Evolutionary conservation across 306 rosid species (phyloP).

Genomic region (Acacia melanoxylon): DNA sequence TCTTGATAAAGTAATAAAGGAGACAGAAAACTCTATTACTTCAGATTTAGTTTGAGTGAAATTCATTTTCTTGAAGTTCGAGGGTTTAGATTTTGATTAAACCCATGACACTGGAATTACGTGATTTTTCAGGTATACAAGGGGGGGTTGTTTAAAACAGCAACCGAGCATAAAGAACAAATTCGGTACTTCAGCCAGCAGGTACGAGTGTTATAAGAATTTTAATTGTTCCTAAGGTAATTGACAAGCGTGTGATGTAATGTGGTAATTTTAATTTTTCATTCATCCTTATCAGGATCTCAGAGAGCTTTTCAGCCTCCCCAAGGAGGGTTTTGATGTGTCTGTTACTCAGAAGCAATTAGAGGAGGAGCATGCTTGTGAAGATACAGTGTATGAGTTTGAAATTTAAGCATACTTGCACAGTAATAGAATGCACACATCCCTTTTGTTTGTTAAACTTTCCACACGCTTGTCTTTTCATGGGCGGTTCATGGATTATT

Average conservation of each 20-base stretch:
- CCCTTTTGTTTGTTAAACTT: neutral
- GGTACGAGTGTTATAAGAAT: slow-evolving; percentile 46
- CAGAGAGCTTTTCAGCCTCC: slow-evolving; percentile 85
- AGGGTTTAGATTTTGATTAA: neutral
- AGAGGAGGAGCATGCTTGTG: slow-evolving; percentile 79
- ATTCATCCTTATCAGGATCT: slow-evolving; percentile 66
- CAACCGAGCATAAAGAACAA: slow-evolving; percentile 95
- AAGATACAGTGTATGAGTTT: slow-evolving; percentile 57
- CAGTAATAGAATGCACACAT: slow-evolving; percentile 13
- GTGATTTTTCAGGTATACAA: slow-evolving; percentile 62
- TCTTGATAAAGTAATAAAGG: neutral
- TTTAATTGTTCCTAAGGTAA: slow-evolving; percentile 1
- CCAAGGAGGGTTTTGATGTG: slow-evolving; percentile 87
- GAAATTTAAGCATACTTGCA: slow-evolving; percentile 52
- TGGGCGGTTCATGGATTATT: neutral
- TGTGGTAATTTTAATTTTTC: slow-evolving; percentile 25
- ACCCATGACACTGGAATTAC: slow-evolving; percentile 15
- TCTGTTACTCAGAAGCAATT: slow-evolving; percentile 87
- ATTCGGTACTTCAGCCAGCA: slow-evolving; percentile 90
- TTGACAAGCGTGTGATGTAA: neutral
- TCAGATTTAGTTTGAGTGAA: neutral
- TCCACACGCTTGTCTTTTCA: neutral
- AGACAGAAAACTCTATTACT: neutral
- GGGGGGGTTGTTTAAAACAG: slow-evolving; percentile 89
- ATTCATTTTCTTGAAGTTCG: neutral